Evolutionary conservation across 2,329 filamentous ascomycete genomes (phyloP).

Genomic region (Neurospora sp.): DNA sequence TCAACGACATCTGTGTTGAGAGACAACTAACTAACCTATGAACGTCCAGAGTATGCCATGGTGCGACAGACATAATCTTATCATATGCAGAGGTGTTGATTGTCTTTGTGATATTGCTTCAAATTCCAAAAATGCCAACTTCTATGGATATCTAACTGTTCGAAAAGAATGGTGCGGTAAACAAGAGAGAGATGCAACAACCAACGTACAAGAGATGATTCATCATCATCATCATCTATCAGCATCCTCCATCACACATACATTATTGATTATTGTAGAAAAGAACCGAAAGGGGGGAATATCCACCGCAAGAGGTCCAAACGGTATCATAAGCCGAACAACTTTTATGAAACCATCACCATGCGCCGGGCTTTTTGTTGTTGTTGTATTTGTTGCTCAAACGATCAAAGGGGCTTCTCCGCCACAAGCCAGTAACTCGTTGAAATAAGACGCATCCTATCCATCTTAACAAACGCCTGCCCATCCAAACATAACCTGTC

Average conservation of each 20-base stretch:
- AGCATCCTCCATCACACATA: neutral
- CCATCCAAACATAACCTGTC: slow-evolving; percentile 43
- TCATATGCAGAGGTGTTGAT: neutral
- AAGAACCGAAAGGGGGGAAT: neutral
- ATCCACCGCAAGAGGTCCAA: neutral
- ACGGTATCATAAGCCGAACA: neutral
- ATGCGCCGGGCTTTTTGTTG: neutral
- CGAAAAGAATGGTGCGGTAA: neutral
- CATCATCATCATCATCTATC: neutral
- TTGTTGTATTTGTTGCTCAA: neutral
- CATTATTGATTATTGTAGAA: neutral
- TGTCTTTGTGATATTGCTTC: neutral
- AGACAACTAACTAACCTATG: neutral
- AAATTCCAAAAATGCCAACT: neutral
- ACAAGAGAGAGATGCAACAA: neutral
- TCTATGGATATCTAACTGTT: neutral
- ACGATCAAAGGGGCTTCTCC: slow-evolving; percentile 27
- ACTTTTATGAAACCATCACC: neutral
- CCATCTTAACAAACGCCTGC: slow-evolving; percentile 45
- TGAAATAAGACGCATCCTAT: slow-evolving; percentile 39
- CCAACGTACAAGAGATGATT: neutral
- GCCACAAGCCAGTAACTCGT: slow-evolving; percentile 44
- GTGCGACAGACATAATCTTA: neutral
- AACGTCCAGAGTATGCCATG: neutral
- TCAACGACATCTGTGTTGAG: neutral